Evolutionary conservation across 2,329 filamentous ascomycete genomes (phyloP).

Genomic region (Aspergillus viridinutans): DNA sequence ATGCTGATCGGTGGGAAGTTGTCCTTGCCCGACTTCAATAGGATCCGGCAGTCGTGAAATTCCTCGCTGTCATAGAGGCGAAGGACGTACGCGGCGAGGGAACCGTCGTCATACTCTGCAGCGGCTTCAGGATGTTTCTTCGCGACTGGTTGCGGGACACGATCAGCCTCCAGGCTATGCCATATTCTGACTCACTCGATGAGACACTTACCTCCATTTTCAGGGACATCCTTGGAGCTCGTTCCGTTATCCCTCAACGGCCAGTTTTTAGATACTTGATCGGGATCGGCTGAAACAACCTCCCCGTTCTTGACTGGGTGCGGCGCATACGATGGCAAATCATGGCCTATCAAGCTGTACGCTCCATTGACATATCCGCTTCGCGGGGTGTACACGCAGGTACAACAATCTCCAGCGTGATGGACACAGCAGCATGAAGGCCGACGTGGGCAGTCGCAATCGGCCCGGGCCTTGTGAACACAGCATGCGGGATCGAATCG

Average conservation of each 20-base stretch:
- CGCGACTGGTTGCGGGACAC: neutral
- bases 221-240: neutral
- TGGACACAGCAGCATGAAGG: constrained; percentile 20
- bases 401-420: constrained; percentile 17
- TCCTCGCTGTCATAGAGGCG: constrained; percentile 9
- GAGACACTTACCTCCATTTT: neutral
- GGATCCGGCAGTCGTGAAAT: constrained; percentile 19
- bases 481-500: constrained; percentile 14
- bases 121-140: neutral
- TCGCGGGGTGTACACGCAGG: constrained; percentile 4
- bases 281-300: neutral
- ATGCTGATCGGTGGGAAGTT: constrained; percentile 15
- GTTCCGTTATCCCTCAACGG: neutral
- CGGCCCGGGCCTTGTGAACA: constrained; percentile 10
- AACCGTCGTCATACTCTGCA: neutral
- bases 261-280: neutral
- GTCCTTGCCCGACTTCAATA: constrained; percentile 15
- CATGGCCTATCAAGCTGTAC: neutral
- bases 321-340: neutral
- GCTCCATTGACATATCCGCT: neutral
- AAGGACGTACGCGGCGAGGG: constrained; percentile 13
- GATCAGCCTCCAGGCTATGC: neutral
- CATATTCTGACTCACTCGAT: neutral
- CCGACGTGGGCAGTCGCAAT: constrained; percentile 12
- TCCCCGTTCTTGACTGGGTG: neutral